Conservation (phyloP, 2,329 filamentous ascomycete species). For the Penicillium sp. region DNA sequence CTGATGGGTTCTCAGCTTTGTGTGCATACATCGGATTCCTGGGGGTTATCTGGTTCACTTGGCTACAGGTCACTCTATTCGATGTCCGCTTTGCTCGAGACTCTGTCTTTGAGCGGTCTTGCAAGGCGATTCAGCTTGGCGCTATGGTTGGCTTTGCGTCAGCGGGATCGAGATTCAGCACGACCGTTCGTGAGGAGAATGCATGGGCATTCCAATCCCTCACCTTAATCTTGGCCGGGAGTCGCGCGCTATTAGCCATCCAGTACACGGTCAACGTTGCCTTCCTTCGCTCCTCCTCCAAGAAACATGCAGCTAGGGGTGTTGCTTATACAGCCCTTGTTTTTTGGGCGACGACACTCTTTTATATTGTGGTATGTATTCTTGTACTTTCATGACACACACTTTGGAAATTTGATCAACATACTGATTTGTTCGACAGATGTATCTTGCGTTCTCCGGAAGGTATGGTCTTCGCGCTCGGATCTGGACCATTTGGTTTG, state of each 20-base stretch:
- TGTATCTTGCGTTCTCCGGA: slow-evolving; percentile 43
- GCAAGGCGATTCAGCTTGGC: slow-evolving; percentile 66
- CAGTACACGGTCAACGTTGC: slow-evolving; percentile 57
- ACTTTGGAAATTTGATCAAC: neutral
- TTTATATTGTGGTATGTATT: slow-evolving; percentile 38
- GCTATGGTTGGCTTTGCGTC: slow-evolving; percentile 71
- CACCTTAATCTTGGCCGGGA: slow-evolving; percentile 56
- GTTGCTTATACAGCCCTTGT: slow-evolving; percentile 39
- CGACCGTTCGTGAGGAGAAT: slow-evolving; percentile 47
- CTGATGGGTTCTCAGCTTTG: slow-evolving; percentile 38
- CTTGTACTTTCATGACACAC: neutral
- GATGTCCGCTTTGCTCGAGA: slow-evolving; percentile 71
- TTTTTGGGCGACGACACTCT: slow-evolving; percentile 36
- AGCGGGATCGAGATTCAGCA: slow-evolving; percentile 57
- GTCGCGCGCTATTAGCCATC: slow-evolving; percentile 59
- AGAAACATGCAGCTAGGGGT: slow-evolving; percentile 37
- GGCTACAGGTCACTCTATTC: slow-evolving; percentile 68
- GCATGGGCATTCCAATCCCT: slow-evolving; percentile 53
- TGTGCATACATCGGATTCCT: slow-evolving; percentile 61
- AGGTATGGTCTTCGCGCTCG: slow-evolving; percentile 31
- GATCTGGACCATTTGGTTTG: slow-evolving; percentile 61
- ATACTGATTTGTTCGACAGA: slow-evolving; percentile 30
- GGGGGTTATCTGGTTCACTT: slow-evolving; percentile 70
- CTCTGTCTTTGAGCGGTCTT: slow-evolving; percentile 66
- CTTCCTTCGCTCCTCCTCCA: slow-evolving; percentile 35